Evolutionary conservation across 2,329 filamentous ascomycete species (phyloP), one percentile per base, ranked within the genome.

Genomic region (Nothopassalora personata): DNA sequence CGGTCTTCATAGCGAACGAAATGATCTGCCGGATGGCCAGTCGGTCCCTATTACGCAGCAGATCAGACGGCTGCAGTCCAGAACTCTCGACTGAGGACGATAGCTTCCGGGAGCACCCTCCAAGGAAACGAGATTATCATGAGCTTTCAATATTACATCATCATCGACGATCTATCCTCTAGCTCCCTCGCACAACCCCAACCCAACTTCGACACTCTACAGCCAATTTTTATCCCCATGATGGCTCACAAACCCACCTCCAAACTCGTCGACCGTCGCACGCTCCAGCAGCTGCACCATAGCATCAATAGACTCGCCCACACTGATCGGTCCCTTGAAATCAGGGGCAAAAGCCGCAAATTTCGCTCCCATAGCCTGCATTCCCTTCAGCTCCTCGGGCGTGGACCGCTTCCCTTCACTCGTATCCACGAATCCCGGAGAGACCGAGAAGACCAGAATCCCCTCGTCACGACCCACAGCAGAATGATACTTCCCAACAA

Each of bases 161-260:
- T 23, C 2, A 23, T 23, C 23, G 23, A 23, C 23, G 23, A 23
- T 23, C 23, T 23, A 23, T 3, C 23, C 23, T 23, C 23, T 23
- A 23, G 23, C 23, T 23, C 23, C 23, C 23, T 23, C 13, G n/a
- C 18, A 18, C n/a, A 6, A n/a, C 43, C 5, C 15, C 13, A n/a
- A 18, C 39, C 7, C 3, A 43, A 8, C 15, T 15, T n/a, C 23
- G 23, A 23, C 23, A 23, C 23, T 23, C 23, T 58, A 68, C 53
- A 68, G 39, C 67, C 66, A 68, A 49, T 66, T 62, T 70, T 81
- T 79, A 62, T 74, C 81, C 3, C 82, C 81, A 57, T 75, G 65
- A 36, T 86, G 83, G 30, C 81, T 82, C 0, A 86, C 62, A 64
- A 83, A 84, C 0, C 72, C 68, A 2, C 84, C 83, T 1, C 75